Conservation (phyloP, 805 yeast genomes). For the Cyberlindnera xishuangbannaensis region DNA sequence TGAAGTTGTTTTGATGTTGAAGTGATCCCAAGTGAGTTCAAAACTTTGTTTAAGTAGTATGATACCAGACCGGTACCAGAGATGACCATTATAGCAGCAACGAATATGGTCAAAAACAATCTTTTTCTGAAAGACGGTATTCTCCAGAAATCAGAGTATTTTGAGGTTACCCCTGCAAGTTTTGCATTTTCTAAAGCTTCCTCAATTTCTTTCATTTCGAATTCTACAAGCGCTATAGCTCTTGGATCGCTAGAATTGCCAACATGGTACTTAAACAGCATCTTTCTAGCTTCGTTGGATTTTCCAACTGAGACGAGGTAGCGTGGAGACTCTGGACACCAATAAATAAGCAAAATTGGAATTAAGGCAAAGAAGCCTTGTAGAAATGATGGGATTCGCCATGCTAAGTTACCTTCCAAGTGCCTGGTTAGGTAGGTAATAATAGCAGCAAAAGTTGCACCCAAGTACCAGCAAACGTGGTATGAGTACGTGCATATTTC, state of each 20-base stretch:
- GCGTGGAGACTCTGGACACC: slow-evolving; percentile 47
- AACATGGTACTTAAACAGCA: slow-evolving; percentile 36
- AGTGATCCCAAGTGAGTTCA: slow-evolving; percentile 47
- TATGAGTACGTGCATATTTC: background rate
- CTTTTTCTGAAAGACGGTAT: slow-evolving; percentile 36
- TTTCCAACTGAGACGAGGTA: slow-evolving; percentile 35
- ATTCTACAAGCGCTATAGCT: slow-evolving; percentile 27
- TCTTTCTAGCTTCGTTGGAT: slow-evolving; percentile 35
- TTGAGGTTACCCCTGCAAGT: slow-evolving; percentile 22
- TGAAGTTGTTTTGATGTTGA: slow-evolving; percentile 35
- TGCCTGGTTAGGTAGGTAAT: slow-evolving; percentile 39
- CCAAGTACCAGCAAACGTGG: slow-evolving; percentile 38
- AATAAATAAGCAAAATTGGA: slow-evolving; percentile 31
- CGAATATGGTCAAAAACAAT: slow-evolving; percentile 28
- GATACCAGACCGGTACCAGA: slow-evolving; percentile 28
- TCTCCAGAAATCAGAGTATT: slow-evolving; percentile 33
- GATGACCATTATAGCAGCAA: slow-evolving; percentile 34
- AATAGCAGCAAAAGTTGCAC: slow-evolving; percentile 46
- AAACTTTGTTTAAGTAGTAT: slow-evolving; percentile 41
- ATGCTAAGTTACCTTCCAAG: slow-evolving; percentile 30
- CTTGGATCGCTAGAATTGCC: slow-evolving; percentile 23
- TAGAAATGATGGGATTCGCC: slow-evolving; percentile 49
- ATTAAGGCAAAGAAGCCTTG: slow-evolving; percentile 43
- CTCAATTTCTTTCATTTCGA: slow-evolving; percentile 35
- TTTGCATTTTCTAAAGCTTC: slow-evolving; percentile 37